These are phyloP conservation scores for Neostapfia colusana DNA, from an alignment of 176 grass and related monocot genomes.

Conservation along the genomic window DNA sequence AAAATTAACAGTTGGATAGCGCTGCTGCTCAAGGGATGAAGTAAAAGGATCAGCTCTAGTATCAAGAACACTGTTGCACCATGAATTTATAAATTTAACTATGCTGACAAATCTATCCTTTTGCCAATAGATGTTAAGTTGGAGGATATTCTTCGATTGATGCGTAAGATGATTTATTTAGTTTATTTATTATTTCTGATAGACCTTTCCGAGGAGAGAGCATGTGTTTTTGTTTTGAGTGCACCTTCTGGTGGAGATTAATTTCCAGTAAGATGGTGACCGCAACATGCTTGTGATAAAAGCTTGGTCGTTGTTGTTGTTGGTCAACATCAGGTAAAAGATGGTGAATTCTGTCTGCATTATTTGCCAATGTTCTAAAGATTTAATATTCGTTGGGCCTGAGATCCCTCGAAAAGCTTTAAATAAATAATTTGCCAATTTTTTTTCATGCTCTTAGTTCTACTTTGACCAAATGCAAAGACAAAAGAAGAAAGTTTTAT, in stretches of 20 bases:
- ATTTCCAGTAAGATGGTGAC: not conserved
- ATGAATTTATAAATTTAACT: not conserved
- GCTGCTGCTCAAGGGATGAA: not conserved
- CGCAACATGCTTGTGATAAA: too few species aligned
- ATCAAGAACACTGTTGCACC: not conserved
- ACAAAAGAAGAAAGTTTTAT: not conserved
- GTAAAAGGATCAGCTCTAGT: not conserved
- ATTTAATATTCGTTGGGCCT: not conserved
- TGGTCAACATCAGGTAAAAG: not conserved
- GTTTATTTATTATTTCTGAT: not conserved
- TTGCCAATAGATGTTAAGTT: not conserved
- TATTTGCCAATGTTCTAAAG: not conserved
- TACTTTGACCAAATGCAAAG: not conserved
- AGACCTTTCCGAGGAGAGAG: not conserved
- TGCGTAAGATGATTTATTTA: not conserved
- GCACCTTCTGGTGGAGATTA: not conserved
- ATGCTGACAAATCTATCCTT: not conserved
- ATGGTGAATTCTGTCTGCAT: not conserved
- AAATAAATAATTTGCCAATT: not conserved
- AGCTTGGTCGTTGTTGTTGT: too few species aligned
- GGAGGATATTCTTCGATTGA: not conserved
- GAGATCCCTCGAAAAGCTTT: not conserved
- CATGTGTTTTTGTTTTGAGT: not conserved
- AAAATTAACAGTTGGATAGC: not conserved
- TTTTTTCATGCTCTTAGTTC: not conserved